Evolutionary conservation across 495 filamentous ascomycete species (phyloP), one percentile per base, ranked within the genome.

Genomic region (Penicillium soppii): DNA sequence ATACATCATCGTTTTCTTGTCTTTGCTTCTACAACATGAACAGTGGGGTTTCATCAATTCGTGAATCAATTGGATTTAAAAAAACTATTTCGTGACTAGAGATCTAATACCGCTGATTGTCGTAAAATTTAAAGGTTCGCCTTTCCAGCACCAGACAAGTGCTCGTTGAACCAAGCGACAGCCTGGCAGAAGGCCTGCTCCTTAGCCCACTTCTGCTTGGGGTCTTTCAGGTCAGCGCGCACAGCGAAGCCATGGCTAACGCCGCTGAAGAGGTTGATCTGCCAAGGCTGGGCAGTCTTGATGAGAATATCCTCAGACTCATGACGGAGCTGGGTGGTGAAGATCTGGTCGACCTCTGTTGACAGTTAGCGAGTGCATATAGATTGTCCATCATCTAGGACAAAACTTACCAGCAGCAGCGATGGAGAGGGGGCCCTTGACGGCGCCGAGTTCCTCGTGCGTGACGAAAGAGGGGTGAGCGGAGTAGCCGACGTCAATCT

Each of bases 151-250:
- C 5, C 29, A 12, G 29, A 82, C 52, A 83, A 49, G 61, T 75
- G 70, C 64, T 79, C 68, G 54, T 87, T 78, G 61, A 95, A 94
- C 90, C 91, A 96, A 39, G 67, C 61, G 38, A 91, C 75, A 45
- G 90, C 89, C 74, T 95, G 90, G 47, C 77, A 62, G 63, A 94
- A 94, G 21, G 90, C 90, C 73, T 87, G 82, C 75, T 96, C 89
- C 79, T 91, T 92, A 41, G 89, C 86, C 53, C 77, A 94, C 75
- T 84, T 89, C 66, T 81, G 67, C 35, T 70, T 45, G 62, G 79
- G 81, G 47, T 85, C 76, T 55, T 53, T 79, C 33, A 81, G 53
- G 58, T 94, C 88, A 30, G 76, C 71, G 25, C 89, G 78, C 20
- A 92, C 84, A n/a, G 85, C 74, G 57, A 95, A 96, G 7, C 91